phyloP scores from a whole-genome alignment of 2,329 filamentous ascomycete species.

The Pseudogymnoascus sp. region DNA sequence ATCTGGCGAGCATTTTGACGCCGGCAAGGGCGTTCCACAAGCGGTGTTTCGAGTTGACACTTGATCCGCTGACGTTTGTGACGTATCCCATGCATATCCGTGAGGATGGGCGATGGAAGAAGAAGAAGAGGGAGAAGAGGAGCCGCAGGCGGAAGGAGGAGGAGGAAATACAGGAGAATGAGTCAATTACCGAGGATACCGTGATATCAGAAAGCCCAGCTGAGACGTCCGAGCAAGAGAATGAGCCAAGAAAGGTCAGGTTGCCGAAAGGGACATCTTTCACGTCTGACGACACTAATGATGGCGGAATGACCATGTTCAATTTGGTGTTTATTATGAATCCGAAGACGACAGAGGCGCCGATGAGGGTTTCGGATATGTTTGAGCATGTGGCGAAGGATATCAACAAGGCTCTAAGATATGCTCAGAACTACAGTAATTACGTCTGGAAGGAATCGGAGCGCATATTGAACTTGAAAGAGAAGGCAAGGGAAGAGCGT shows the following conservation, averaged over 20 bases:
- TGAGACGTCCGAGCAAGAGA: neutral
- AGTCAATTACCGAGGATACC: constrained; percentile 12
- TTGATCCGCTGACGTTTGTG: constrained; percentile 72
- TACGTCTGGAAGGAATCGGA: constrained; percentile 92
- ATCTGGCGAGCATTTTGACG: constrained; percentile 71
- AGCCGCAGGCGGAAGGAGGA: constrained; percentile 29
- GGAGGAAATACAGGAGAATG: constrained; percentile 20
- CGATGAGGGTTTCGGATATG: constrained; percentile 63
- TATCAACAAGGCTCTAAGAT: constrained; percentile 85
- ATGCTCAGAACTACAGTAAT: constrained; percentile 79
- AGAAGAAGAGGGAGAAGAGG: constrained; percentile 41
- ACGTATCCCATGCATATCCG: constrained; percentile 78
- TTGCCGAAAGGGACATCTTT: constrained; percentile 17
- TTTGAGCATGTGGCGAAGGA: constrained; percentile 88
- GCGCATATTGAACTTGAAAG: constrained; percentile 70
- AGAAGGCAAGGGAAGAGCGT: constrained; percentile 64
- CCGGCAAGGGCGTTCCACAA: constrained; percentile 72
- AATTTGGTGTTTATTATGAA: constrained; percentile 90
- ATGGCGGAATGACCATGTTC: constrained; percentile 77
- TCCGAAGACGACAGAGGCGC: constrained; percentile 68
- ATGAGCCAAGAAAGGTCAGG: constrained; percentile 22
- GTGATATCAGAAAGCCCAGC: constrained; percentile 12
- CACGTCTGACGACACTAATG: constrained; percentile 21
- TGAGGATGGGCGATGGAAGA: constrained; percentile 69
- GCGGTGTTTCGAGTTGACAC: constrained; percentile 69